Conservation (phyloP, 73 alveolate genomes). For the Paramecium pentaurelia region DNA sequence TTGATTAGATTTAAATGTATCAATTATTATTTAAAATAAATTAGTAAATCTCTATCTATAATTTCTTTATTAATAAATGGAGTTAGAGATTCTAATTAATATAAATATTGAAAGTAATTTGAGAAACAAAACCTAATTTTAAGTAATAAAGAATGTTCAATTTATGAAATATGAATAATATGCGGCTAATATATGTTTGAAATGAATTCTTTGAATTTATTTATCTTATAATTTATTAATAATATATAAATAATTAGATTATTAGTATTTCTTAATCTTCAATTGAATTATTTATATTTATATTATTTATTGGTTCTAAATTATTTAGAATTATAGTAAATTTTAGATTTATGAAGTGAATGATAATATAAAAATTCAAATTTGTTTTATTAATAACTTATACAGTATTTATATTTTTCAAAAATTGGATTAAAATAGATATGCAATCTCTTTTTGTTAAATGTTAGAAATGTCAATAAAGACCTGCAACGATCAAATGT, state of each 20-base stretch:
- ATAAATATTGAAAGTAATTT: background rate
- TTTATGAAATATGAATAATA: too few relatives aligned
- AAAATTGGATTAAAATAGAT: background rate
- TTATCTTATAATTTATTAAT: background rate
- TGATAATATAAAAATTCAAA: constrained; percentile 26
- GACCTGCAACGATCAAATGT: constrained; percentile 41
- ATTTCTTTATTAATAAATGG: background rate
- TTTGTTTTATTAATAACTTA: background rate
- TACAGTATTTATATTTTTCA: background rate
- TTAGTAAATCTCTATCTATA: background rate
- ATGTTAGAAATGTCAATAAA: constrained; percentile 33
- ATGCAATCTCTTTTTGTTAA: constrained; percentile 42
- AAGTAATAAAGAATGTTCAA: too few relatives aligned
- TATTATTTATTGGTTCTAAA: background rate
- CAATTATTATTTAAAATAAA: background rate
- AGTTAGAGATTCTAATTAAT: constrained; percentile 18
- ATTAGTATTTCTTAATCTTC: background rate
- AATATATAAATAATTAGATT: background rate
- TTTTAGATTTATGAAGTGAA: background rate
- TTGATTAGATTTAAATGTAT: background rate
- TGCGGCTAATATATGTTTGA: background rate
- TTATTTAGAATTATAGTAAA: too few relatives aligned
- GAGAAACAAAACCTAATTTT: background rate
- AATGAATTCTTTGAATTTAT: background rate
- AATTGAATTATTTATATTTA: background rate